phyloP scores from a whole-genome alignment of 2,329 filamentous ascomycete genomes.

The Ustulina deusta region DNA sequence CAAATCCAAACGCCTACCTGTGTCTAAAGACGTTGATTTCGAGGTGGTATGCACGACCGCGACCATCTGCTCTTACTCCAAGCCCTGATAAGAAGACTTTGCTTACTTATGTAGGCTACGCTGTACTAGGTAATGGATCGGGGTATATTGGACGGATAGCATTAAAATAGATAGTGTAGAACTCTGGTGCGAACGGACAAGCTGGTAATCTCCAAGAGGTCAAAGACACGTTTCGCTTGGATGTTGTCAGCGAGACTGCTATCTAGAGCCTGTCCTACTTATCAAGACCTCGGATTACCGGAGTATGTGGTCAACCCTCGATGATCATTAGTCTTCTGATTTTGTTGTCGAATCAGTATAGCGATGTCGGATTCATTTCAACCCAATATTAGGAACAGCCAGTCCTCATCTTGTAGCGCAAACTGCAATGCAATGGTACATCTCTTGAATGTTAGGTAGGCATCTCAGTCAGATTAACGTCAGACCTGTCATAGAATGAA shows the following conservation, averaged over 20 bases:
- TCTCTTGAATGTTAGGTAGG: neutral
- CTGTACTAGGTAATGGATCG: conserved; percentile 12
- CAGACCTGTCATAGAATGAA: conserved; percentile 11
- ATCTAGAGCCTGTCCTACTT: neutral
- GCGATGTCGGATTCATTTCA: conserved; percentile 3
- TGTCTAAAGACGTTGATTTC: neutral
- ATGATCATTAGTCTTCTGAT: neutral
- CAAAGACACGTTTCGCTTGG: neutral
- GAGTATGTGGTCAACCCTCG: neutral
- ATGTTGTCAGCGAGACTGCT: neutral
- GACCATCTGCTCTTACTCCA: neutral
- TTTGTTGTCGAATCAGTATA: neutral
- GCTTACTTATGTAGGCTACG: neutral
- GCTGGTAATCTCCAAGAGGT: neutral
- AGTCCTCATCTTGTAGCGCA: neutral
- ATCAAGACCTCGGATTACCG: neutral
- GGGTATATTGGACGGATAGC: neutral
- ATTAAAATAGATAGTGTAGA: neutral
- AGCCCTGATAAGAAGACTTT: neutral
- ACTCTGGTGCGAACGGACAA: neutral
- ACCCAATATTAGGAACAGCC: neutral
- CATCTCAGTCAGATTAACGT: conserved; percentile 19
- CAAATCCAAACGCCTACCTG: neutral
- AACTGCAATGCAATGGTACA: neutral
- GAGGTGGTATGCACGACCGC: neutral